phyloP scores from a whole-genome alignment of 805 yeast genomes.

The Candida anglica region DNA sequence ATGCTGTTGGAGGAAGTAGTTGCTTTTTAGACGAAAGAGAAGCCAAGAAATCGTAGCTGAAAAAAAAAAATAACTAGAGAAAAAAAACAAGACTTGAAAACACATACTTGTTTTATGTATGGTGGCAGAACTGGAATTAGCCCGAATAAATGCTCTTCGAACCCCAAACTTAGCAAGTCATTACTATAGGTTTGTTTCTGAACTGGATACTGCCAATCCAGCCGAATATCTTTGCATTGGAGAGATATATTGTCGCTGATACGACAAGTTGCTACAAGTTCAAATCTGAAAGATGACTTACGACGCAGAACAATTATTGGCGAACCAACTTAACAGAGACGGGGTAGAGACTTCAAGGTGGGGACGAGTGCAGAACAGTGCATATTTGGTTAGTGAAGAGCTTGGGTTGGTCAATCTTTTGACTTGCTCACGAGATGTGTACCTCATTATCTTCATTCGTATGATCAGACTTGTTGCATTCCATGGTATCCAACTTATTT shows the following conservation, averaged over 20 bases:
- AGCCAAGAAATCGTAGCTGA: too few species aligned
- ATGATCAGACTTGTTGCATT: constrained; percentile 33
- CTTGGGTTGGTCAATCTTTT: constrained; percentile 31
- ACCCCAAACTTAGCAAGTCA: too few species aligned
- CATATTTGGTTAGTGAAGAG: constrained; percentile 19
- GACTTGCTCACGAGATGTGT: constrained; percentile 26
- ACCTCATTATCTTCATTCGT: constrained; percentile 25
- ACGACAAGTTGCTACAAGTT: neutral
- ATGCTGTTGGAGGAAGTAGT: too few species aligned
- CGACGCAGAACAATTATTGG: constrained; percentile 2
- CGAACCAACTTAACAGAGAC: neutral
- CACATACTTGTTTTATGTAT: too few species aligned
- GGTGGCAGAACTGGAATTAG: too few species aligned
- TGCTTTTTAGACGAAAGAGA: too few species aligned
- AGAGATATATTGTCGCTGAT: neutral
- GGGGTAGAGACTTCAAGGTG: neutral
- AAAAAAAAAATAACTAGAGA: too few species aligned
- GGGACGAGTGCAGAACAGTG: constrained; percentile 8
- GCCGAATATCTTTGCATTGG: neutral
- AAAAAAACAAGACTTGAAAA: too few species aligned
- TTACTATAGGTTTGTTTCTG: too few species aligned
- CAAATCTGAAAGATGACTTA: neutral
- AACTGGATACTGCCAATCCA: neutral
- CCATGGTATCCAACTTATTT: constrained; percentile 34
- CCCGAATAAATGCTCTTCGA: too few species aligned